Evolutionary conservation across 2,329 filamentous ascomycete species (phyloP).

Genomic region (Tolypocladium inflatum): DNA sequence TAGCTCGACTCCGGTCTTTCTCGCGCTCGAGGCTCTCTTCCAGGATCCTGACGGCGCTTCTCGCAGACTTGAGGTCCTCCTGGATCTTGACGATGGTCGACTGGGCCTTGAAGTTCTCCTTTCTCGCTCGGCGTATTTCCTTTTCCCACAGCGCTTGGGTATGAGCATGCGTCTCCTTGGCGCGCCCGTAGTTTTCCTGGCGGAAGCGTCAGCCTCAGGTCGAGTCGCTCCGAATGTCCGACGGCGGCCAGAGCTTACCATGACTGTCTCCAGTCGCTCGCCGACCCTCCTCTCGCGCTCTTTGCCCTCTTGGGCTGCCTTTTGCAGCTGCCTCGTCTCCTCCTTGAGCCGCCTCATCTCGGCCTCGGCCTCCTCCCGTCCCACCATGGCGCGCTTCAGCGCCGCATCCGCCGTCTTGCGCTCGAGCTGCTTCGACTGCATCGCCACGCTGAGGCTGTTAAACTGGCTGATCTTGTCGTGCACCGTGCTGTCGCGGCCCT

Average conservation of each 20-base stretch:
- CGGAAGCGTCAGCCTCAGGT: background rate
- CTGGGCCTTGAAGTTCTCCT: conserved; percentile 68
- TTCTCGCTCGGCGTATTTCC: conserved; percentile 58
- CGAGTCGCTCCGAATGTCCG: background rate
- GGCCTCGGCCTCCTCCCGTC: conserved; percentile 62
- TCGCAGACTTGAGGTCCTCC: conserved; percentile 59
- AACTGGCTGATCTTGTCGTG: conserved; percentile 64
- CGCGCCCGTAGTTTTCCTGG: conserved; percentile 60
- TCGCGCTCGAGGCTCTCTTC: conserved; percentile 54
- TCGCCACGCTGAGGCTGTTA: conserved; percentile 55
- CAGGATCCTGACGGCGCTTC: conserved; percentile 40
- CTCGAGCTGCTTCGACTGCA: conserved; percentile 51
- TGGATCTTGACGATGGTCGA: conserved; percentile 61
- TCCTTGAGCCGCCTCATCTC: conserved; percentile 56
- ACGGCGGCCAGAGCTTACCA: conserved; percentile 39
- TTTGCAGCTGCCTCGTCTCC: conserved; percentile 45
- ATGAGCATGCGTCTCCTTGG: conserved; percentile 60
- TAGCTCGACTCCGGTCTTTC: conserved; percentile 48
- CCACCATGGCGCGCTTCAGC: conserved; percentile 56
- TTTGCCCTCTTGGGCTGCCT: conserved; percentile 53
- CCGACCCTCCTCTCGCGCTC: conserved; percentile 57
- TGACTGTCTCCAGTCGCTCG: conserved; percentile 57
- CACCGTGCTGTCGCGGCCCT: conserved; percentile 49
- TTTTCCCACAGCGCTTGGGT: conserved; percentile 64
- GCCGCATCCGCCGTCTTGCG: conserved; percentile 57